phyloP scores from a whole-genome alignment of 2,329 filamentous ascomycete genomes.

The Zalaria sp. region DNA sequence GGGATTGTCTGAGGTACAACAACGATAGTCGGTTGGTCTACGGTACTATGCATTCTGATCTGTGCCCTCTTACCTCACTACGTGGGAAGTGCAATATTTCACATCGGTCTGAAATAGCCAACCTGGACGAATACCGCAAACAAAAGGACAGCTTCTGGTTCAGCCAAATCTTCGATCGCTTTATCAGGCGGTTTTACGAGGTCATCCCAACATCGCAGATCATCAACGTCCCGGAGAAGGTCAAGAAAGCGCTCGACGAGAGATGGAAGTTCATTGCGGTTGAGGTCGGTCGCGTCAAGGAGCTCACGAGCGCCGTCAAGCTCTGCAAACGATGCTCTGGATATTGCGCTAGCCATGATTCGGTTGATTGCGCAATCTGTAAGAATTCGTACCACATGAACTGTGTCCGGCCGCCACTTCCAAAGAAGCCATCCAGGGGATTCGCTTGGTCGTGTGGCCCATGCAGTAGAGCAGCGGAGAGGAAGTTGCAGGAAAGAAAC shows the following conservation, averaged over 20 bases:
- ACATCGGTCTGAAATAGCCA: slow-evolving; percentile 74
- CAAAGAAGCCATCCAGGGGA: slow-evolving; percentile 92
- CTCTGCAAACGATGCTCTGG: slow-evolving; percentile 82
- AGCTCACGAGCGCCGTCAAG: slow-evolving; percentile 91
- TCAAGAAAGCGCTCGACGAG: slow-evolving; percentile 91
- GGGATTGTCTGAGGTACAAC: slow-evolving; percentile 85
- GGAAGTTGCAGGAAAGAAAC: slow-evolving; percentile 77
- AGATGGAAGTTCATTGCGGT: slow-evolving; percentile 94
- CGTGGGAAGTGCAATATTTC: slow-evolving; percentile 86
- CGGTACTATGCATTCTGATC: slow-evolving; percentile 97
- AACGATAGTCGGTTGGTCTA: slow-evolving; percentile 85
- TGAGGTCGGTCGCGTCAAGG: slow-evolving; percentile 85
- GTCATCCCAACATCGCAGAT: slow-evolving; percentile 84
- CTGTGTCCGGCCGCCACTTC: slow-evolving; percentile 78
- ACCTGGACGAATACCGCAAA: slow-evolving; percentile 73
- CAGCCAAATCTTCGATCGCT: slow-evolving; percentile 93
- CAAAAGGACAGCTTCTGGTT: slow-evolving; percentile 87
- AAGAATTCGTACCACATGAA: slow-evolving; percentile 96
- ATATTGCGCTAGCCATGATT: slow-evolving; percentile 90
- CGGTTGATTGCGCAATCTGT: slow-evolving; percentile 93
- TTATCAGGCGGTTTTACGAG: slow-evolving; percentile 96
- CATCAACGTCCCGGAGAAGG: slow-evolving; percentile 88
- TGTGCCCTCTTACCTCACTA: slow-evolving; percentile 79
- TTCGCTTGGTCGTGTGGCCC: slow-evolving; percentile 97
- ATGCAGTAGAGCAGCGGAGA: slow-evolving; percentile 90